Evolutionary conservation across 805 yeast genomes (phyloP), one percentile per base, ranked within the genome.

Genomic region (Candida berthetii): DNA sequence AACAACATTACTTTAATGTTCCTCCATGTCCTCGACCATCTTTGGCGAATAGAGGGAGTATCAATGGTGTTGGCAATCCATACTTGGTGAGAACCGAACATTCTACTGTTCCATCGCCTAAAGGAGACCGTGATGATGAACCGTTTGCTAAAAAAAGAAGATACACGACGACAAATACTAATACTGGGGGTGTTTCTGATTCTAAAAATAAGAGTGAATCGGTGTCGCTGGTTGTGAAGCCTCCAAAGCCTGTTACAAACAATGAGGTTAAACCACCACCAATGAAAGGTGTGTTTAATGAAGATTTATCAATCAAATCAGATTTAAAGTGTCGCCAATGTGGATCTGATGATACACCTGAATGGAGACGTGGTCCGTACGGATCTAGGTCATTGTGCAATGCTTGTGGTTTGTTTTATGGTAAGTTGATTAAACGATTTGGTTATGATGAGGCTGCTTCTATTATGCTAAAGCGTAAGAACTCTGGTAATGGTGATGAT

Each of bases 311-410:
- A 7, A 22, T 44, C 1, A 48, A 36, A 18, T 2, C 36, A 1
- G 40, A 42, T 18, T 50, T 45, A 20, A 48, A 58, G 8, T 84
- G 91, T 52, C 55, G 65, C 29, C 96, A 88, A 50, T 89, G 96
- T 64, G 81, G 82, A 0, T 76, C 82, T 2, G 69, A 69, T 24
- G 78, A 77, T 37, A 85, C 96, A 0, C 96, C 96, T 0, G 96
- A 90, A 60, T 89, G 97, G 97, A 72, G 97, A 55, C 70, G 83
- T 46, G 97, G 96, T 0, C 96, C 96, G 1, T 74, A 76, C 43
- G 95, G 96, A 0, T 77, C 81, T 4, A 72, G 87, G 52, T 84
- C 91, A 0, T 67, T 89, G 44, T 89, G 97, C 62, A 89, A 89
- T 60, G 96, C 97, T 0, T 90, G 97, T 64, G 97, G 97, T 0